Conservation (phyloP, 1,284 basidiomycete species). For the Malassezia obtusa region DNA sequence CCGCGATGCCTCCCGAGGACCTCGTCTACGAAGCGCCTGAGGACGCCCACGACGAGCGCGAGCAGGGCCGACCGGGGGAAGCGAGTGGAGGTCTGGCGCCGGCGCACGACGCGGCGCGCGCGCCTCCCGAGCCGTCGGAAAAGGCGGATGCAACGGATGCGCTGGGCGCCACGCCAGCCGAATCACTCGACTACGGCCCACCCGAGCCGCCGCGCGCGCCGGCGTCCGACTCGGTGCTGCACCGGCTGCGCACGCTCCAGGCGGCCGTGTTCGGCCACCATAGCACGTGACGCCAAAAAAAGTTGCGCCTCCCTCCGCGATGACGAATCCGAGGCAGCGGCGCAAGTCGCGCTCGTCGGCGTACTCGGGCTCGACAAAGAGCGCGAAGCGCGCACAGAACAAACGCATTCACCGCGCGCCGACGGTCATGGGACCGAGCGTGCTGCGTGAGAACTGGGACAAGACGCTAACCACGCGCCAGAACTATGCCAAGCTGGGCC, state of each 20-base stretch:
- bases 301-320: conserved; percentile 45
- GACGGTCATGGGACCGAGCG: conserved; percentile 70
- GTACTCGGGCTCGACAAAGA: conserved; percentile 53
- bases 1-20: neutral
- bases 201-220: neutral
- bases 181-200: neutral
- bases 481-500: conserved; percentile 73
- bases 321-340: conserved; percentile 87
- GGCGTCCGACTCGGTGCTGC: neutral
- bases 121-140: no score
- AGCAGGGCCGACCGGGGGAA: no score
- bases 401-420: conserved; percentile 53
- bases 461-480: conserved; percentile 77
- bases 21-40: neutral
- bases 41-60: neutral
- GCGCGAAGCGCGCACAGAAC: conserved; percentile 63
- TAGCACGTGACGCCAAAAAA: conserved; percentile 4
- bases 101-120: no score
- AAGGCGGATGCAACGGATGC: no score
- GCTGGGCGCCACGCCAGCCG: neutral
- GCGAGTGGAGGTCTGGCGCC: no score
- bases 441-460: conserved; percentile 78
- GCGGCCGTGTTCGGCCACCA: neutral
- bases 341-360: conserved; percentile 63
- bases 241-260: neutral